phyloP scores from a whole-genome alignment of 352 stramenopile genomes.

The Globisporangium paroecandrum region DNA sequence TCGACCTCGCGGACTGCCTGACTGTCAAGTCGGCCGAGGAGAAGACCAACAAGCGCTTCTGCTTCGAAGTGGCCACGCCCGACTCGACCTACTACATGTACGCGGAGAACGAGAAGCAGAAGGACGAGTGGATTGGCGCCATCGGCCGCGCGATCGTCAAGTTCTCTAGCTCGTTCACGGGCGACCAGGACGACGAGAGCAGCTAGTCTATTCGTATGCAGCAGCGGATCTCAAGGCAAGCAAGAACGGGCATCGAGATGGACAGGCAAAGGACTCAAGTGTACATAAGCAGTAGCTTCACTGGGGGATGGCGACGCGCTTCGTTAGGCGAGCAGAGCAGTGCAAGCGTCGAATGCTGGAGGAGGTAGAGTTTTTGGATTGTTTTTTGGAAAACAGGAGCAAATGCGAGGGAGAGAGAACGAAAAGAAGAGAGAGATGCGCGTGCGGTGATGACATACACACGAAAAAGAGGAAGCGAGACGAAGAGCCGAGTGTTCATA shows the following conservation, averaged over 20 bases:
- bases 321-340: not conserved
- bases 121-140: slow-evolving; percentile 93
- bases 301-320: no score
- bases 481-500: not conserved
- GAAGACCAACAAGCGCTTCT: slow-evolving; percentile 91
- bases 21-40: slow-evolving; percentile 90
- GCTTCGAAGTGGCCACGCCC: slow-evolving; percentile 87
- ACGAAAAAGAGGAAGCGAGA: not conserved
- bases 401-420: not conserved
- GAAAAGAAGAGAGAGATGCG: not conserved
- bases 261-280: not conserved
- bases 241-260: not conserved
- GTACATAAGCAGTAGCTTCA: not conserved
- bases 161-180: slow-evolving; percentile 95
- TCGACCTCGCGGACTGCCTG: slow-evolving; percentile 87
- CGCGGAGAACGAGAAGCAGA: slow-evolving; percentile 89
- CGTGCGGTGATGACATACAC: not conserved
- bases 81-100: slow-evolving; percentile 92
- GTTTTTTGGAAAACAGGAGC: slow-evolving; percentile 4
- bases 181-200: slow-evolving; percentile 81
- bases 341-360: not conserved
- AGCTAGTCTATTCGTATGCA: slow-evolving; percentile 12
- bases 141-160: slow-evolving; percentile 97
- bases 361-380: slow-evolving; percentile 12
- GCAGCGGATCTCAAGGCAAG: not conserved